Evolutionary conservation across 1,284 basidiomycete genomes (phyloP).

Genomic region (Macrocystidia cucumis): DNA sequence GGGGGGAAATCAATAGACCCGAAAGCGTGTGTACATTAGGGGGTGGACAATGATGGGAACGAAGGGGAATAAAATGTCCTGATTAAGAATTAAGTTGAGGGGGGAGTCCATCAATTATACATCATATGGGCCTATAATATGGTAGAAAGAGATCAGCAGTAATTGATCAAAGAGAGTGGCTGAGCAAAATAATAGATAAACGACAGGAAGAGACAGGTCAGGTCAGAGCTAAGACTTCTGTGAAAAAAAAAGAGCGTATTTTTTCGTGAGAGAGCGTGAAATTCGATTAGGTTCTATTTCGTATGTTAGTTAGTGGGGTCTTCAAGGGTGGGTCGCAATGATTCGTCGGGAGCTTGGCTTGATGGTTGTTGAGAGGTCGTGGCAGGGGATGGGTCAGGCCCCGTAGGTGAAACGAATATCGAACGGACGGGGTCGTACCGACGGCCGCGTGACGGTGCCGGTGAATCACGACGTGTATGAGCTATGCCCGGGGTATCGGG

Average conservation of each 20-base stretch:
- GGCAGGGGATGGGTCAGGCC: conserved; percentile 7
- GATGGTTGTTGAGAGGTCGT: not conserved
- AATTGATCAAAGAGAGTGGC: too few species aligned
- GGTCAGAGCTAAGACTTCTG: too few species aligned
- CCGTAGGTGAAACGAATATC: conserved; percentile 16
- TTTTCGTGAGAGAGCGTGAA: too few species aligned
- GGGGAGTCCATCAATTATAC: not conserved
- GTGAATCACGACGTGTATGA: too few species aligned
- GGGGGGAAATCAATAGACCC: not conserved
- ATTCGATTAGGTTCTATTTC: too few species aligned
- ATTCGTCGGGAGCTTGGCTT: not conserved
- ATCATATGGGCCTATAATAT: conserved; percentile 1
- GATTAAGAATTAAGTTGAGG: too few species aligned
- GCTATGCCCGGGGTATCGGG: too few species aligned
- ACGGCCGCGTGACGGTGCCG: conserved; percentile 23
- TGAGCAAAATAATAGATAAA: too few species aligned
- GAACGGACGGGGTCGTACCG: conserved; percentile 43
- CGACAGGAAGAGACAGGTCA: too few species aligned
- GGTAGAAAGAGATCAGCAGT: not conserved
- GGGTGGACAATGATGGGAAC: not conserved
- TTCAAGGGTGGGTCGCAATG: too few species aligned
- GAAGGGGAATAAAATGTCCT: not conserved
- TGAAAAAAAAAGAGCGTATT: too few species aligned
- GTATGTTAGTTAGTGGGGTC: too few species aligned
- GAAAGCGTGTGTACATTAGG: not conserved